Evolutionary conservation across 768 basidiomycete genomes (phyloP).

Genomic region (Candolleomyces aberdarensis): DNA sequence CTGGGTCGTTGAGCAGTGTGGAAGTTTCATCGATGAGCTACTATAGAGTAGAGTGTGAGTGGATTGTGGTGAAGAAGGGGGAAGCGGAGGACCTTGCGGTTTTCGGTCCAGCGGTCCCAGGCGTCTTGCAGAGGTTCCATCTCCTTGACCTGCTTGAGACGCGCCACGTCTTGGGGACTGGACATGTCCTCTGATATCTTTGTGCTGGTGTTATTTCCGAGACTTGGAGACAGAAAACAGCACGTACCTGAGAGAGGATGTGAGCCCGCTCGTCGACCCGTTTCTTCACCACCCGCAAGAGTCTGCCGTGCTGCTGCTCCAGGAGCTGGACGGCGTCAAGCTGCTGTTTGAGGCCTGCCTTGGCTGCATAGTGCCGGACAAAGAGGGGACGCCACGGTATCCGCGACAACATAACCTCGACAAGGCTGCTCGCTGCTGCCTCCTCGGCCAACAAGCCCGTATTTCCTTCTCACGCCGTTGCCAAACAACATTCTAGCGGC

Average conservation of each 20-base stretch:
- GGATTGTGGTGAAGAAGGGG: background rate
- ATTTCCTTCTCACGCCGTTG: conserved; percentile 3
- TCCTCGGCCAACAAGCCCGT: background rate
- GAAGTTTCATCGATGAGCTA: conserved; percentile 67
- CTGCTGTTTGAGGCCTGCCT: background rate
- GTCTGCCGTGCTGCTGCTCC: conserved; percentile 44
- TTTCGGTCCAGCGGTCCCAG: conserved; percentile 63
- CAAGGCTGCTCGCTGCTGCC: background rate
- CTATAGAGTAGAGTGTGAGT: conserved; percentile 20
- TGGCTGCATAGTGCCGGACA: background rate
- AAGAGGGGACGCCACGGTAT: background rate
- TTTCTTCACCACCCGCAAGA: conserved; percentile 53
- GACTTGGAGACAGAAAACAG: background rate
- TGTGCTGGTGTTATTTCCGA: conserved; percentile 7
- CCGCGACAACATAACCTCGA: background rate
- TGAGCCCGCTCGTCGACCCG: conserved; percentile 48
- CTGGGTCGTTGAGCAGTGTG: conserved; percentile 66
- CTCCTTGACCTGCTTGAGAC: conserved; percentile 64
- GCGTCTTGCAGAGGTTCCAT: conserved; percentile 62
- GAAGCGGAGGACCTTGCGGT: conserved; percentile 48
- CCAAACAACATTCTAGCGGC: background rate
- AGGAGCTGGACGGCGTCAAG: background rate
- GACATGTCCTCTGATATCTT: conserved; percentile 55
- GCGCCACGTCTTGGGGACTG: conserved; percentile 52
- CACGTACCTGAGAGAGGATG: conserved; percentile 42